Conservation (phyloP, 352 stramenopile genomes). For the Pythium aphanidermatum region DNA sequence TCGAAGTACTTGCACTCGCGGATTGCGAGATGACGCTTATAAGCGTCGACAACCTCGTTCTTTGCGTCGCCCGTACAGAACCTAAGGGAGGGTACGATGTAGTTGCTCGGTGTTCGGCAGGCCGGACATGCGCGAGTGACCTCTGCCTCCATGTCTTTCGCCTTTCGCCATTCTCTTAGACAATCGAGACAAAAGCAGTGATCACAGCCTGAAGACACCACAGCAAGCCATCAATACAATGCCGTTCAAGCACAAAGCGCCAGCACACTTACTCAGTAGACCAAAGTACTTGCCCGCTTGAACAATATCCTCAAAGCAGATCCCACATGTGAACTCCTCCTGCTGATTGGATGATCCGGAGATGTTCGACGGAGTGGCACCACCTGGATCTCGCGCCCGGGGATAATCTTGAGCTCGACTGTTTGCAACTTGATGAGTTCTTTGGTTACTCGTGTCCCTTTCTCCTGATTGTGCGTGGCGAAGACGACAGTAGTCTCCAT, state of each 20-base stretch:
- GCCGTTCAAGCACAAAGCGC: background rate
- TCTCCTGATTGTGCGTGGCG: conserved; percentile 26
- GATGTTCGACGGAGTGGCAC: no score
- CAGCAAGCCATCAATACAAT: background rate
- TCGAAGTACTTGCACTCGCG: conserved; percentile 83
- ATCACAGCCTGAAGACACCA: conserved; percentile 48
- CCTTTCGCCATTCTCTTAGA: conserved; percentile 60
- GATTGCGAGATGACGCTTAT: conserved; percentile 69
- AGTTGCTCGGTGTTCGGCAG: conserved; percentile 62
- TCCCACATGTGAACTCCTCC: conserved; percentile 62
- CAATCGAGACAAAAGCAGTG: conserved; percentile 80
- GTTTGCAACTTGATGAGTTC: no score
- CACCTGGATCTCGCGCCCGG: no score
- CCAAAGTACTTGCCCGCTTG: conserved; percentile 73
- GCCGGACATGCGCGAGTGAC: conserved; percentile 60
- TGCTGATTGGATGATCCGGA: conserved; percentile 17
- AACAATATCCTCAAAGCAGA: conserved; percentile 81
- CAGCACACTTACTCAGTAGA: conserved; percentile 42
- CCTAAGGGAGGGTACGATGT: conserved; percentile 72
- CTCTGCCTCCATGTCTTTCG: conserved; percentile 68
- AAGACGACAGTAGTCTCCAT: conserved; percentile 56
- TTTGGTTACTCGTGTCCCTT: no score
- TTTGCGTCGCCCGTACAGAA: conserved; percentile 68
- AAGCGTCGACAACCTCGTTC: conserved; percentile 43
- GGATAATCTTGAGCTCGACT: no score